Evolutionary conservation across 306 rosid species (phyloP), one percentile per base, ranked within the genome.

Genomic region (Vigna unguiculata): DNA sequence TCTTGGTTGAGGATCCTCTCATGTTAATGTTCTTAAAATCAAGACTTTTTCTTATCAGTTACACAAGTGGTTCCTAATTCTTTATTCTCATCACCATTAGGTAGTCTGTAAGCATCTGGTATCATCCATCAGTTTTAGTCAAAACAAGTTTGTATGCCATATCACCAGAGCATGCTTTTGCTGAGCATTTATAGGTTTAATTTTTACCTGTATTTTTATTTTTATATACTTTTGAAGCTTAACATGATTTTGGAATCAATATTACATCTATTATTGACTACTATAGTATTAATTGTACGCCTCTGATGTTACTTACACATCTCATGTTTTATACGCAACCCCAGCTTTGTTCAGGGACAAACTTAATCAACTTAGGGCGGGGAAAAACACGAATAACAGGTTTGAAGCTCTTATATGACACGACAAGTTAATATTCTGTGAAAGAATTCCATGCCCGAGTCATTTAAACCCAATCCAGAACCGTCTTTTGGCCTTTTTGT

Each of bases 281-380:
- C 25, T 58, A 16, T 41, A 21, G 20, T 60, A 34, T 55, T 70
- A 43, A 15, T 40, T 73, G 12, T 72, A 66, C 59, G 45, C 67
- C 48, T 72, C 52, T 73, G 61, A 73, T 52, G 16, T 60, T 77
- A 5, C 59, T 67, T 43, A 71, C 47, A 51, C 54, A 38, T 75
- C 34, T 69, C 53, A 55, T 78, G 38, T 57, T 78, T 76, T 60
- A 49, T 43, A 47, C 74, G 78, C 67, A 78, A 74, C 68, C 70
- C 32, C 74, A 85, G 88, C 88, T 40, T 71, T 75, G 64, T 85
- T 85, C 86, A 85, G 88, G 86, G 88, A 85, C 84, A 71, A 58
- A 82, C 88, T 85, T 49, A 78, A 75, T 59, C 82, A 85, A 79
- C 81, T 70, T 38, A 82, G 88, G 82, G 62, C 84, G 21, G 86